Conservation (phyloP, 1,139 yeast genomes). For the Candida pseudocylindracea region DNA sequence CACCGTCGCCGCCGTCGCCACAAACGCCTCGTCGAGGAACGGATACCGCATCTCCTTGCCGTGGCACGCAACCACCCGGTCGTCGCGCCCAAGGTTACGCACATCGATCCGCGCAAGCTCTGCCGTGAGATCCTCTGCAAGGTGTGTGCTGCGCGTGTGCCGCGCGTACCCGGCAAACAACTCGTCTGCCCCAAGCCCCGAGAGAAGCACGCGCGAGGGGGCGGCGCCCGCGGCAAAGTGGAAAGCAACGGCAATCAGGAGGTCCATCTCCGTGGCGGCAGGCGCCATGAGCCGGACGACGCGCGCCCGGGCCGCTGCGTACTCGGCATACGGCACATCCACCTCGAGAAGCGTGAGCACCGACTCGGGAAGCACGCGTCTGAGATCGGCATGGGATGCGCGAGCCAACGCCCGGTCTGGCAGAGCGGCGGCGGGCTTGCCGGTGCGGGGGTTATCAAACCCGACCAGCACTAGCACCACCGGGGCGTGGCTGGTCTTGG, state of each 20-base stretch:
- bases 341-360: conserved; percentile 36
- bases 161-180: conserved; percentile 81
- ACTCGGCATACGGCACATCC: conserved; percentile 48
- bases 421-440: conserved; percentile 31
- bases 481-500: conserved; percentile 1
- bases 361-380: conserved; percentile 4
- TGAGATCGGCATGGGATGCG: conserved; percentile 32
- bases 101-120: conserved; percentile 32
- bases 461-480: conserved; percentile 82
- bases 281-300: conserved; percentile 63
- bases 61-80: conserved; percentile 65
- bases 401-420: conserved; percentile 69
- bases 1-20: conserved; percentile 10
- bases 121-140: conserved; percentile 5
- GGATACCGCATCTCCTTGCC: conserved; percentile 89
- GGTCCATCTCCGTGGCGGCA: conserved; percentile 79
- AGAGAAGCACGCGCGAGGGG: conserved; percentile 45
- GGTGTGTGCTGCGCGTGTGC: conserved; percentile 26
- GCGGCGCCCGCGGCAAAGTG: conserved; percentile 72
- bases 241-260: conserved; percentile 85
- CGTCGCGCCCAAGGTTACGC: conserved; percentile 80
- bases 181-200: conserved; percentile 98
- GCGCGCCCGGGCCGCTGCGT: conserved; percentile 22
- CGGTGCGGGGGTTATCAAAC: conserved; percentile 75
- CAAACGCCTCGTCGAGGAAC: conserved; percentile 44